phyloP scores from a whole-genome alignment of 352 stramenopile species.

The Pythium rishiriense region DNA sequence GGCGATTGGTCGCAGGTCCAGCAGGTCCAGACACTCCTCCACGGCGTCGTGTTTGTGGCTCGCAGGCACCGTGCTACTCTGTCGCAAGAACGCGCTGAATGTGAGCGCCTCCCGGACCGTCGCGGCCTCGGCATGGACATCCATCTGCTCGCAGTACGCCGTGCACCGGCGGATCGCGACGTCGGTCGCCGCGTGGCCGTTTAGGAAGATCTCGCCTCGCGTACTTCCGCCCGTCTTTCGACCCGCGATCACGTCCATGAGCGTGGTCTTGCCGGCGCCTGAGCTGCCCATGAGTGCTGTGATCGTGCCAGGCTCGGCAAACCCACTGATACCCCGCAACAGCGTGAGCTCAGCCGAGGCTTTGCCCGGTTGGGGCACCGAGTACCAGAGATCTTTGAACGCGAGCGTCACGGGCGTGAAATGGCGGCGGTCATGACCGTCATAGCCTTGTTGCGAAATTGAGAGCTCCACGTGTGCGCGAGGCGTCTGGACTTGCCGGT shows the following conservation, averaged over 20 bases:
- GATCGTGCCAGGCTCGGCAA: slow-evolving; percentile 54
- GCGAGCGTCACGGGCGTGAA: slow-evolving; percentile 49
- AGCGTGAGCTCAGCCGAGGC: slow-evolving; percentile 37
- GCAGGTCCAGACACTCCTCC: slow-evolving; percentile 53
- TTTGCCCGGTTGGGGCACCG: slow-evolving; percentile 43
- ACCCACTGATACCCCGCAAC: slow-evolving; percentile 62
- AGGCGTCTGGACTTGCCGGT: slow-evolving; percentile 15
- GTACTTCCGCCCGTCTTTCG: slow-evolving; percentile 87
- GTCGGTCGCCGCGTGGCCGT: slow-evolving; percentile 52
- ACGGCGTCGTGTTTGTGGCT: slow-evolving; percentile 55
- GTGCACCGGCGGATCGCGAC: slow-evolving; percentile 58
- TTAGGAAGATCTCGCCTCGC: slow-evolving; percentile 63
- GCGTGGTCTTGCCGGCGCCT: slow-evolving; percentile 91
- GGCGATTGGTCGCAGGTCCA: slow-evolving; percentile 55
- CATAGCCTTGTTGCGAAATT: slow-evolving; percentile 10
- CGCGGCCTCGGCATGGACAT: slow-evolving; percentile 86
- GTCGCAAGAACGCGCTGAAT: slow-evolving; percentile 90
- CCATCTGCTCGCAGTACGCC: slow-evolving; percentile 86
- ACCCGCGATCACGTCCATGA: slow-evolving; percentile 94
- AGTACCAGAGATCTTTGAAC: slow-evolving; percentile 67
- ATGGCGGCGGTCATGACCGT: slow-evolving; percentile 30
- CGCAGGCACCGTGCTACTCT: slow-evolving; percentile 38
- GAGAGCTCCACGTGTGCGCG: slow-evolving; percentile 1
- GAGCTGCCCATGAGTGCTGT: slow-evolving; percentile 74
- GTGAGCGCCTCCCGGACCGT: slow-evolving; percentile 92